Base-by-base conservation (phyloP, 768 basidiomycete genomes). In the Serpula lacrymans region DNA sequence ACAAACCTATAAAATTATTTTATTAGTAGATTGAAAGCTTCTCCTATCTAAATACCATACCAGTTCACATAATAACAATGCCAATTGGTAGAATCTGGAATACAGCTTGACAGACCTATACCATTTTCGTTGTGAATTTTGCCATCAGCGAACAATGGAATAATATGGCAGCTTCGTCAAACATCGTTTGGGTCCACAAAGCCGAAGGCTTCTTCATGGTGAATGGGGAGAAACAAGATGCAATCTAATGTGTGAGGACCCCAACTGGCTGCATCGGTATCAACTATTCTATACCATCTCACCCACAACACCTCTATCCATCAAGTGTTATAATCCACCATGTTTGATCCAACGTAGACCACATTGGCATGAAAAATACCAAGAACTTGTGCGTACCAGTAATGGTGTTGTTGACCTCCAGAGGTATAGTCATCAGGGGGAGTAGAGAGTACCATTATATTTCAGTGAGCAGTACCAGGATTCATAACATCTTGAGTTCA, bases 171-270 rank as follows among this genome's bases (percentile, higher is more conserved):
- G 1, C 35, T 51, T 1, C 56, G 46, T 3, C 68, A 37, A 4
- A 68, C 57, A 3, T 53, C 43, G 2, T 14, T 23, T 0, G 65
- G 68, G 41, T 66, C 57, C 0, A 70, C 9, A 41, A 70, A 69
- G 0, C 60, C 61, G 42, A 67, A 69, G 1, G 65, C 38, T 9
- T 27, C 39, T 10, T 33, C 34, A 13, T 22, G 17, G 1, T 17
- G 7, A 17, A 51, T 35, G 0, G 45, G 50, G 11, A 23, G 11
- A 20, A 50, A 36, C 3, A 13, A 6, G 7, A 54, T 4, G 14
- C 36, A 25, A 18, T 52, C 48, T 5, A 49, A 33, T 18, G 13
- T 3, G 33, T 5, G 20, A 18, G 31, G 14, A 33, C 20, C 31
- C 31, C n/a, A 33, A 33, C 31, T 18, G 23, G 39, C 39, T 2